Evolutionary conservation across 352 stramenopile genomes (phyloP), one percentile per base, ranked within the genome.

Genomic region (Globisporangium polare): DNA sequence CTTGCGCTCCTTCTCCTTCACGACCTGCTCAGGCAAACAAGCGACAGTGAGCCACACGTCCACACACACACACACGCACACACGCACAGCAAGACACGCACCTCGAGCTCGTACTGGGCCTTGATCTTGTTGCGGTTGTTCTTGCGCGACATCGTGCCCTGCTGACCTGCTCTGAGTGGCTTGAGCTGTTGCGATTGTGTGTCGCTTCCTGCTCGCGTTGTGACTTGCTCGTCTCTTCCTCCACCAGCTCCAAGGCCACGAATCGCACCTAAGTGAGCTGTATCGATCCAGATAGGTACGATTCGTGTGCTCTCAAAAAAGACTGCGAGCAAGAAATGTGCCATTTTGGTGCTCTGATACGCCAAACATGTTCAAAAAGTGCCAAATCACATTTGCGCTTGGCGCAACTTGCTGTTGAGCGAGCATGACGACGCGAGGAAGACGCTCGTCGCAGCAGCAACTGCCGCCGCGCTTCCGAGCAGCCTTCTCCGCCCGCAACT

Each of bases 61-160:
- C 37, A 20, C 47, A 26, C 22, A 37, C 22, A 12, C 13, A 22
- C n/a, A 31, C 20, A 39, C 5, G 2, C 35, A 55, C 41, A 55
- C 52, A 65, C 8, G 67, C 22, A 66, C 42, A 53, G 43, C 52
- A 3, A 33, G 6, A 35, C 5, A 56, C 53, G 50, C 58, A 89
- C 80, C 68, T 91, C 82, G 45, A 88, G 68, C 63, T 91, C 82
- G 68, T 89, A 86, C 78, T 91, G 82, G 12, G 82, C 80, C 69
- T 91, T 89, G 58, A 90, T 88, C 58, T 88, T 86, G 68, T 69
- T 82, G 58, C 80, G 80, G 67, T 88, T 91, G 67, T 90, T 89
- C 78, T 91, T 91, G 66, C 78, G 78, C 47, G 82, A 91, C 82
- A 91, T 91, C 49, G 31, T 59, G 56, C 15, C 33, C n/a, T 22